Evolutionary conservation across 805 yeast species (phyloP), one percentile per base, ranked within the genome.

Genomic region (Candida golubevii): DNA sequence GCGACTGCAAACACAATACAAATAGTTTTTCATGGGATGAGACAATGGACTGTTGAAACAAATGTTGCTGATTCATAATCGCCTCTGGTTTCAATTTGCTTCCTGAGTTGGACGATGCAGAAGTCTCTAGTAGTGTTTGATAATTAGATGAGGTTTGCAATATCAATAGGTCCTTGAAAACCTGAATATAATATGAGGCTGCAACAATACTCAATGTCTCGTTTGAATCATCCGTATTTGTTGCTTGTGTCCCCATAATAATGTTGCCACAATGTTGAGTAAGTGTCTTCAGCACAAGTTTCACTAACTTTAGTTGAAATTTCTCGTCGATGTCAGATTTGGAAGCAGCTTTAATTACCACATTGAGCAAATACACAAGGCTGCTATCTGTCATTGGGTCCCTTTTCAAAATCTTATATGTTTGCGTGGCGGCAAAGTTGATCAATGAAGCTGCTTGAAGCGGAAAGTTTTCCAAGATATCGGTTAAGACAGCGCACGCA

Each of bases 11-110:
- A 2, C 69, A 67, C 39, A 55, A 58, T 1, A 53, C 36, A 28
- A 70, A 38, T 1, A 53, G 38, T 34, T 67, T 68, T 33, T 66
- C 72, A 46, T 67, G 56, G 1, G 63, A 38, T 3, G 53, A 29
- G 35, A 71, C 56, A 9, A 71, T 42, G 26, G 50, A 48, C 12
- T 41, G 41, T 53, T 71, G 76, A 49, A 59, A 69, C 43, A 57
- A 66, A 46, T 68, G 62, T 46, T 71, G 75, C 40, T 61, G 71
- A 7, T 56, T 38, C 74, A 70, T 69, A 33, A 71, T 58, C 2
- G 66, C 53, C 44, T 71, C 75, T 0, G 76, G 75, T 39, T 69
- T 69, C 62, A 67, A 46, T 49, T 69, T 71, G 3, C 72, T 60
- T 7, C 71, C 67, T 1, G 70, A 61, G 0, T 67, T 56, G 4